These are phyloP conservation scores for Neolentinus lepideus DNA, from an alignment of 1,284 basidiomycete genomes.

Conservation along the genomic window DNA sequence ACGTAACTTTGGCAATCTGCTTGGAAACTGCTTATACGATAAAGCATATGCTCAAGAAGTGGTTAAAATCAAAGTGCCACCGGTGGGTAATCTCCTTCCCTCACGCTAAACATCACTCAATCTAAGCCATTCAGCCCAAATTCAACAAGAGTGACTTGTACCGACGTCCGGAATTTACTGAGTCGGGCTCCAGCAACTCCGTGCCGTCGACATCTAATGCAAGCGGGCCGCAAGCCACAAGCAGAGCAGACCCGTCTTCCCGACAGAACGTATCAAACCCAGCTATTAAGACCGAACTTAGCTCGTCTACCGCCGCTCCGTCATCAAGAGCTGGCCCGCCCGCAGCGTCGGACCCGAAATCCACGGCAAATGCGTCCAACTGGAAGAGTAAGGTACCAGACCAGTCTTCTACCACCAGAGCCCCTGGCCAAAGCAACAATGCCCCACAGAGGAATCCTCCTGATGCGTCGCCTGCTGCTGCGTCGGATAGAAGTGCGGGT, in stretches of 20 bases:
- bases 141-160: constrained; percentile 70
- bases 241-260: background rate
- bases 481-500: background rate
- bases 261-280: background rate
- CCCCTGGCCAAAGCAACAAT: background rate
- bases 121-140: constrained; percentile 41
- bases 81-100: constrained; percentile 42
- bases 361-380: background rate
- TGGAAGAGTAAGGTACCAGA: background rate
- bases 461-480: too few species aligned
- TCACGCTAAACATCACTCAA: background rate
- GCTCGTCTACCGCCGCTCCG: background rate
- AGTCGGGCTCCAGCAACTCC: constrained; percentile 24
- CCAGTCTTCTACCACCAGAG: background rate
- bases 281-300: constrained; percentile 3
- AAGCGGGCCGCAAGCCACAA: background rate
- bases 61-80: constrained; percentile 76
- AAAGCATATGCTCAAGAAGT: constrained; percentile 83
- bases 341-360: background rate
- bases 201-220: constrained; percentile 3
- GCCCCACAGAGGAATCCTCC: background rate
- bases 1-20: constrained; percentile 87
- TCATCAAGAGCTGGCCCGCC: background rate
- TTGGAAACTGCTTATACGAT: constrained; percentile 96
- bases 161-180: constrained; percentile 71